Conservation (phyloP, 805 yeast genomes). For the Spathaspora passalidarum region DNA sequence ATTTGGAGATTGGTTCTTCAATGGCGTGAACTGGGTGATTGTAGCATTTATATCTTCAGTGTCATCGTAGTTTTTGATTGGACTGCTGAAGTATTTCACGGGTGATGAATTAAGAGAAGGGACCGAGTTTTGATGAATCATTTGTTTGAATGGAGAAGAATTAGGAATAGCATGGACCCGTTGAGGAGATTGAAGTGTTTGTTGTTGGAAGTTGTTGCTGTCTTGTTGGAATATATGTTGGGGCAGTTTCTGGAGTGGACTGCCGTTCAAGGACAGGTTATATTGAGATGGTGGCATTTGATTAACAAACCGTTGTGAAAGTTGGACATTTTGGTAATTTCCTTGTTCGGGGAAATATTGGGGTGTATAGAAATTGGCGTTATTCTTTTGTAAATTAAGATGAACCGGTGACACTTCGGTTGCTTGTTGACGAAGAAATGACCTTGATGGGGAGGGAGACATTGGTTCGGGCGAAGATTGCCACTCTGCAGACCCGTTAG, state of each 20-base stretch:
- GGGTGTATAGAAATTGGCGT: slow-evolving; percentile 32
- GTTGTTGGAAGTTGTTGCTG: slow-evolving; percentile 4
- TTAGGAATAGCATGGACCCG: not conserved
- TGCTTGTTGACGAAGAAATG: not conserved
- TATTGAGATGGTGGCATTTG: slow-evolving; percentile 5
- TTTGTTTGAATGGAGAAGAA: slow-evolving; percentile 6
- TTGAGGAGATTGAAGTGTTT: slow-evolving; percentile 1
- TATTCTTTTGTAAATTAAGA: slow-evolving; percentile 16
- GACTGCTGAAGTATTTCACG: slow-evolving; percentile 16
- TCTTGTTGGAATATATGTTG: slow-evolving; percentile 7
- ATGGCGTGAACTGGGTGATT: slow-evolving; percentile 38
- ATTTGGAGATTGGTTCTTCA: slow-evolving; percentile 28
- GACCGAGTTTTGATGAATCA: slow-evolving; percentile 6
- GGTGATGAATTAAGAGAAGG: slow-evolving; percentile 32
- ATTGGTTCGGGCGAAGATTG: slow-evolving; percentile 38
- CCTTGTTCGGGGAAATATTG: slow-evolving; percentile 37
- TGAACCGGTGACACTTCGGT: slow-evolving; percentile 23
- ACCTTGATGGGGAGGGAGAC: slow-evolving; percentile 29
- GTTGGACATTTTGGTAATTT: not conserved
- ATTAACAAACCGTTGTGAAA: not conserved
- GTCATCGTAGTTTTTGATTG: slow-evolving; percentile 17
- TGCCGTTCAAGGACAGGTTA: not conserved
- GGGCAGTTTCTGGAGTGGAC: not conserved
- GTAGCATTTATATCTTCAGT: slow-evolving; percentile 38
- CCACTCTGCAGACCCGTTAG: slow-evolving; percentile 35